These are phyloP conservation scores for Fonsecaea multimorphosa DNA, from an alignment of 2,329 filamentous ascomycete genomes.

Conservation along the genomic window DNA sequence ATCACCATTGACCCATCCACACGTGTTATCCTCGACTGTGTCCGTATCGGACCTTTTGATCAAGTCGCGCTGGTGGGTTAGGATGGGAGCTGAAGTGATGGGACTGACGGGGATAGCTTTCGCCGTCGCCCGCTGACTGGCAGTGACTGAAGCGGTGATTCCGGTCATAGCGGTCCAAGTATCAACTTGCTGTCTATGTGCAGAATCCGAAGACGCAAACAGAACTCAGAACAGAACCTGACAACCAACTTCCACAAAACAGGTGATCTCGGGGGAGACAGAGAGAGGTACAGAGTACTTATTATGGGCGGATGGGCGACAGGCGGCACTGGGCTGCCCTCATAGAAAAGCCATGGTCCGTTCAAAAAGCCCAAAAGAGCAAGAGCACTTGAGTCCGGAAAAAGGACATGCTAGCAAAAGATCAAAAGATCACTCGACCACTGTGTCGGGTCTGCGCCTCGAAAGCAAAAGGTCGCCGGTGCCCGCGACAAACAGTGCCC, in stretches of 20 bases:
- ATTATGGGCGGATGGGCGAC: neutral
- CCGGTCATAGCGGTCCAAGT: conserved; percentile 3
- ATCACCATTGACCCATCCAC: conserved; percentile 27
- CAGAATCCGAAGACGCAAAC: neutral
- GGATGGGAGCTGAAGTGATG: conserved; percentile 16
- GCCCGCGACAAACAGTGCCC: neutral
- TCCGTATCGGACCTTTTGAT: conserved; percentile 4
- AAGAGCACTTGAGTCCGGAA: neutral
- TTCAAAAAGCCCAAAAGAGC: neutral
- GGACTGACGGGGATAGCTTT: conserved; percentile 13
- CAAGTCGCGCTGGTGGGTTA: conserved; percentile 21
- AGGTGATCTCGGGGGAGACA: neutral
- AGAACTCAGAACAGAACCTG: neutral
- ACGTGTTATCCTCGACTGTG: conserved; percentile 16
- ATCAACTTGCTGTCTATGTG: neutral
- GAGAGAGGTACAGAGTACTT: neutral
- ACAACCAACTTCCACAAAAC: neutral
- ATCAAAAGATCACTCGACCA: neutral
- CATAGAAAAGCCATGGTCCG: neutral
- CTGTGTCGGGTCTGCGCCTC: neutral
- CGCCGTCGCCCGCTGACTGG: neutral
- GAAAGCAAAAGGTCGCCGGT: neutral
- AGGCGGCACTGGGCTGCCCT: neutral
- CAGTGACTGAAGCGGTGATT: conserved; percentile 2
- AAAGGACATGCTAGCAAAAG: conserved; percentile 1